Evolutionary conservation across 164 flowering plant species (phyloP).

Genomic region (Macadamia tetraphylla): DNA sequence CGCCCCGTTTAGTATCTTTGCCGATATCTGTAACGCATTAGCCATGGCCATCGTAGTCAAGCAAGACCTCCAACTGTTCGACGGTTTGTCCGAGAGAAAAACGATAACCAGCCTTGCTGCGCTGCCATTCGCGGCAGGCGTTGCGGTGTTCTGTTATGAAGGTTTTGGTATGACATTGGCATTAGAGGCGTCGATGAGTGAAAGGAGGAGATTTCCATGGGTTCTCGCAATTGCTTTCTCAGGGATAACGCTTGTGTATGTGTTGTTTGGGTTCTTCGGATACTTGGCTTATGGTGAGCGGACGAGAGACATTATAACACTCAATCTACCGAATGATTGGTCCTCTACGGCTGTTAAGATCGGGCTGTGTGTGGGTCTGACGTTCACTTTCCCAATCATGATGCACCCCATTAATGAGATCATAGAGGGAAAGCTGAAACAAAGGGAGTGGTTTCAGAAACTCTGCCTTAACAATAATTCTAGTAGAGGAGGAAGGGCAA

Average conservation of each 20-base stretch:
- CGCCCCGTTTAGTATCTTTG: constrained; percentile 7
- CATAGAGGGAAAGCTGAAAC: too few species aligned
- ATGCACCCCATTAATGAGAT: too few species aligned
- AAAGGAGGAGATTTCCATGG: constrained; percentile 14
- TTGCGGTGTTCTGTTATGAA: constrained; percentile 30
- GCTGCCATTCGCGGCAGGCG: constrained; percentile 7
- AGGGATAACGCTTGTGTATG: constrained; percentile 18
- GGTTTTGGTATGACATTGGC: constrained; percentile 28
- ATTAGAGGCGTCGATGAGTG: constrained; percentile 21
- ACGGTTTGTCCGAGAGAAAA: constrained; percentile 8
- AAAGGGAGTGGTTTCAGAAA: too few species aligned
- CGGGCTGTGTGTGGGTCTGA: too few species aligned
- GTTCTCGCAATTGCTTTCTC: constrained; percentile 14
- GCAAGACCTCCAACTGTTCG: constrained; percentile 17
- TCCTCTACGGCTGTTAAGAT: not conserved
- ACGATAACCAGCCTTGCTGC: constrained; percentile 1
- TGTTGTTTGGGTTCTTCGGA: constrained; percentile 23
- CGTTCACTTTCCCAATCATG: too few species aligned
- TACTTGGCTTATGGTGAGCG: constrained; percentile 28
- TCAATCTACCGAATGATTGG: constrained; percentile 27
- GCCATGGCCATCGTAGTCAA: not conserved
- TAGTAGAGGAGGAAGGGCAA: not conserved
- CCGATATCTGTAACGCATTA: constrained; percentile 18
- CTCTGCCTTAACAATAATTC: too few species aligned
- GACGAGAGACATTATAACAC: constrained; percentile 25